These are phyloP conservation scores for Lentinula boryana DNA, from an alignment of 768 basidiomycete species.

Conservation along the genomic window DNA sequence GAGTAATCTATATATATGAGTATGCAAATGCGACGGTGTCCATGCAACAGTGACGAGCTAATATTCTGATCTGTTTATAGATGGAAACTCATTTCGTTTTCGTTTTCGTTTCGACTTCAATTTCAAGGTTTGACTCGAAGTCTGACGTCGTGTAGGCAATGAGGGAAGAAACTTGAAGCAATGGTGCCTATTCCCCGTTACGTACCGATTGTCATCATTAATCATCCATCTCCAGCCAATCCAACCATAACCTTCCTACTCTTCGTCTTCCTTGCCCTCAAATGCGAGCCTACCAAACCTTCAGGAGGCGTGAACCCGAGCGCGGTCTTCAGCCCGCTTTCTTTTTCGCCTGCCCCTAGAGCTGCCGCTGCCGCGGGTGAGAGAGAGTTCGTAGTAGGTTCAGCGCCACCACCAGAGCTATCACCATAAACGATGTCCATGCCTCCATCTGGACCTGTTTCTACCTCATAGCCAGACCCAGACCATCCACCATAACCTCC, in stretches of 20 bases:
- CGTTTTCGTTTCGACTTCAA: not conserved
- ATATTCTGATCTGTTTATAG: not conserved
- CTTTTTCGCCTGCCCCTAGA: not conserved
- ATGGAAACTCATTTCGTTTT: not conserved
- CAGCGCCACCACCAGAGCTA: not conserved
- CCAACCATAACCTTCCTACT: constrained; percentile 34
- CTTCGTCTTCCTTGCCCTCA: constrained; percentile 36
- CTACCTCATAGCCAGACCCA: not conserved
- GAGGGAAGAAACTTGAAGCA: too few relatives aligned
- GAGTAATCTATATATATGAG: not conserved
- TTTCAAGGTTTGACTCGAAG: too few relatives aligned
- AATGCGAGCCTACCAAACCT: constrained; percentile 24
- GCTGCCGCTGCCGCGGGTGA: constrained; percentile 3
- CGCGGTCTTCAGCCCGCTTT: constrained; percentile 18
- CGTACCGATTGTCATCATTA: too few relatives aligned
- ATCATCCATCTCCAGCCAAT: constrained; percentile 22
- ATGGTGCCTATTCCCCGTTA: too few relatives aligned
- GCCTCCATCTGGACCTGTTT: not conserved
- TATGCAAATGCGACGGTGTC: not conserved
- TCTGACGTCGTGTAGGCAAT: not conserved
- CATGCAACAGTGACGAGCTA: not conserved
- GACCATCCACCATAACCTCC: not conserved
- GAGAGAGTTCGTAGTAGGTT: not conserved
- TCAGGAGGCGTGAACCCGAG: constrained; percentile 45
- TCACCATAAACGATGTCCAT: constrained; percentile 1